These are phyloP conservation scores for Colletotrichum sp. DNA, from an alignment of 2,329 filamentous ascomycete genomes.

Conservation along the genomic window DNA sequence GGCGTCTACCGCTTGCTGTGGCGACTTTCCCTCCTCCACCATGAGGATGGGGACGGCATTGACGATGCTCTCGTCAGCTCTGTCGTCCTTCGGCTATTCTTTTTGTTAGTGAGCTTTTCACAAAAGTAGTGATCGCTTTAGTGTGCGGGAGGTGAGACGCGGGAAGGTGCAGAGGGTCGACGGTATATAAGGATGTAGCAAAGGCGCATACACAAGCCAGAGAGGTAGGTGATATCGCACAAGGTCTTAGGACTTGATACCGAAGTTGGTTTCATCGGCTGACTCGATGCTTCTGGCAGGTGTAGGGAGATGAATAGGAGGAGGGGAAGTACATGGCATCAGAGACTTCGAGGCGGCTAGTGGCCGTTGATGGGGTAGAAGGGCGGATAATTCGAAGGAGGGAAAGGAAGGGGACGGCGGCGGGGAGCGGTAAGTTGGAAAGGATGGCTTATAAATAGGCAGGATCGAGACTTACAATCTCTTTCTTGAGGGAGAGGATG, in stretches of 20 bases:
- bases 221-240: not conserved
- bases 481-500: conserved; percentile 35
- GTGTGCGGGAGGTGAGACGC: not conserved
- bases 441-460: not conserved
- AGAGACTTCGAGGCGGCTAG: not conserved
- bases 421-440: too few species aligned
- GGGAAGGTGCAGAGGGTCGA: not conserved
- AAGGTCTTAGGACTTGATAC: not conserved
- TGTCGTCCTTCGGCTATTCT: not conserved
- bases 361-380: not conserved
- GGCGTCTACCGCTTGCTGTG: conserved; percentile 16
- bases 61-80: conserved; percentile 27
- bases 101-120: not conserved
- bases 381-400: not conserved
- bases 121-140: not conserved
- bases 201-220: not conserved
- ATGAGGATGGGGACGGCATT: conserved; percentile 32
- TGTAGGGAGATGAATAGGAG: not conserved
- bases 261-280: not conserved
- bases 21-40: conserved; percentile 17
- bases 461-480: conserved; percentile 24
- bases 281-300: not conserved
- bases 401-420: not conserved
- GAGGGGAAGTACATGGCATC: not conserved
- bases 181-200: not conserved